Conservation (phyloP, 2,329 filamentous ascomycete genomes). For the Beauveria bassiana region DNA sequence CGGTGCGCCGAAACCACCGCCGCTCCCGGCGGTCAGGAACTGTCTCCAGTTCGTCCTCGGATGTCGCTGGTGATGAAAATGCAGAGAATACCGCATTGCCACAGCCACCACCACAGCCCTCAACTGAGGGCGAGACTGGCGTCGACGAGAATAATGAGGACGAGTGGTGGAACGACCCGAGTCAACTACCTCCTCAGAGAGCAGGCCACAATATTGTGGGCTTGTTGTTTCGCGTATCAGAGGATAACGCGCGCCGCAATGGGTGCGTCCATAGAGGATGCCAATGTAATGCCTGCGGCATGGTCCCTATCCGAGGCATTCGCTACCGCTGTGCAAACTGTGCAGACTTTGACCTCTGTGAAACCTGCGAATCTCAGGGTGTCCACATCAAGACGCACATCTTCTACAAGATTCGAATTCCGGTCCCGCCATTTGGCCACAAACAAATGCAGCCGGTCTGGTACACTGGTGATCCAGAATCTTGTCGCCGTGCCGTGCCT, state of each 20-base stretch:
- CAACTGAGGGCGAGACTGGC: conserved; percentile 29
- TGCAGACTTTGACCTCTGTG: conserved; percentile 90
- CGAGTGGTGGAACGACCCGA: conserved; percentile 45
- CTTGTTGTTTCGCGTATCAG: conserved; percentile 83
- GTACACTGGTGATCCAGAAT: conserved; percentile 81
- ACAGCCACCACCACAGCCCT: conserved; percentile 16
- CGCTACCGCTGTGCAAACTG: conserved; percentile 95
- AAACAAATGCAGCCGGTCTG: conserved; percentile 74
- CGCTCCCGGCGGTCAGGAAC: conserved; percentile 27
- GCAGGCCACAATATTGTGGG: conserved; percentile 75
- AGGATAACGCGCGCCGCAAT: conserved; percentile 81
- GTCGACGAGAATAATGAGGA: conserved; percentile 32
- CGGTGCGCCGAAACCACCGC: conserved; percentile 45
- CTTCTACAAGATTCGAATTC: conserved; percentile 92
- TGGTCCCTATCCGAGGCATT: conserved; percentile 82
- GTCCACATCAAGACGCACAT: conserved; percentile 84
- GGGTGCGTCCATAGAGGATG: conserved; percentile 90
- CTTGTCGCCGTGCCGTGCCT: conserved; percentile 59
- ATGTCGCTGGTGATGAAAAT: conserved; percentile 39
- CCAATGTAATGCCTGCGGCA: conserved; percentile 81
- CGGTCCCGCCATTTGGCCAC: conserved; percentile 75
- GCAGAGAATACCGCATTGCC: conserved; percentile 23
- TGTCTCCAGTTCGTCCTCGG: conserved; percentile 35
- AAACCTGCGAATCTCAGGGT: conserved; percentile 76
- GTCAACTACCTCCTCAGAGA: conserved; percentile 35